Evolutionary conservation across 2,329 filamentous ascomycete genomes (phyloP), one percentile per base, ranked within the genome.

Genomic region (Whalleya microplaca): DNA sequence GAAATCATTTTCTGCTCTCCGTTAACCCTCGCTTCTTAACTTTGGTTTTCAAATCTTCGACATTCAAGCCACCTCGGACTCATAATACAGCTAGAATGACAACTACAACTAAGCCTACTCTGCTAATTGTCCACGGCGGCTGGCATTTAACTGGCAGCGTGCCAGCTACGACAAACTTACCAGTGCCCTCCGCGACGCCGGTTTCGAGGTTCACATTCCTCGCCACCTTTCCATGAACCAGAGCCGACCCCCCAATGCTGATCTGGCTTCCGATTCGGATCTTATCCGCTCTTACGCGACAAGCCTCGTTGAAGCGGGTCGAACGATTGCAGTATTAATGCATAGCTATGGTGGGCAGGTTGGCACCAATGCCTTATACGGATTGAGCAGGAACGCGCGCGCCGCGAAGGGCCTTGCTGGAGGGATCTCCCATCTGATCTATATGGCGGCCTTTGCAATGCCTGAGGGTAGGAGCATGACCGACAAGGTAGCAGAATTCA

Each of bases 281-380:
- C 32, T 64, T 18, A 48, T 67, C 29, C 65, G 61, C 12, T 52
- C 42, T 10, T 56, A 57, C 32, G 61, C 61, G 3, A 41, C 55
- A 9, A 56, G 49, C 10, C 60, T 68, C 8, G 48, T 65, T 12
- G 21, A 56, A 4, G 53, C 50, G 1, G 65, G 23, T 27, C 56
- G 56, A 7, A 51, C 40, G 3, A 49, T 66, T 7, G 53, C 59
- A 8, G 61, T 57, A 16, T 21, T 69, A 8, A 60, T 65, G 58
- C 63, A 70, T 32, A 64, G 57, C 10, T 69, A 70, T 47, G 68
- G 66, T 7, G 68, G 65, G 0, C 62, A 66, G 37, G 65, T 70
- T 18, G 62, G 64, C 21, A 63, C 63, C 43, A 66, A 68, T 29
- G 58, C 61, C 2, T 42, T 70, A 0, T 27, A 58, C 40, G 61